Evolutionary conservation across 2,329 filamentous ascomycete species (phyloP), one percentile per base, ranked within the genome.

Genomic region (Microdochium trichocladiopsis): DNA sequence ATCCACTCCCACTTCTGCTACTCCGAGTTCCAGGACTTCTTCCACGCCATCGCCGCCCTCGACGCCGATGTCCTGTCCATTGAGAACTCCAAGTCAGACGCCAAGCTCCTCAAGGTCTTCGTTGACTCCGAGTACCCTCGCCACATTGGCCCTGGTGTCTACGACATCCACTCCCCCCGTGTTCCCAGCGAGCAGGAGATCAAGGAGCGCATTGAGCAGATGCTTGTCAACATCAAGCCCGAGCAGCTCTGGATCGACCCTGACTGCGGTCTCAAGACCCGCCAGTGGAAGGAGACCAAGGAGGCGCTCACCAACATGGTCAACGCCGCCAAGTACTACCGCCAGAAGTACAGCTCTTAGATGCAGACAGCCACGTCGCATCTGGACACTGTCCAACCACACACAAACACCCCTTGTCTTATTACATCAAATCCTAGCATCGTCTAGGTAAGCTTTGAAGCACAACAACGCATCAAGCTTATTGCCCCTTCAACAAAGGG

Each of bases 1-100:
- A 96, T 99, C 74, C 94, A 99, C 87, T 96, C 92, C 59, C 94
- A 99, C 83, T 99, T 99, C 89, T 99, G 94, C 77, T 99, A 99
- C 87, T 97, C 94, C 51, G 94, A 99, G 83, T 99, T 99, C 90
- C 94, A 99, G 80, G 94, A 99, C 82, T 99, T 99, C 84, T 99
- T 99, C 91, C 90, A 97, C 78, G 94, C 94, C 77, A 99, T 99
- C 65, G 90, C 94, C 60, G 93, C 94, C 56, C 87, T 99, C 60
- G 94, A 99, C 71, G 93, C 94, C 58, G 94, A 99, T 76, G 94
- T 99, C 58, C 86, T 99, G 67, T 95, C 90, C 69, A 99, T 99
- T 65, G 94, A 99, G 87, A 99, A 99, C 90, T 95, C 89, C 88
- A 99, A 99, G 88, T 95, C 90, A 65, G 94, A 99, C 68, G 94